Evolutionary conservation across 2,329 filamentous ascomycete genomes (phyloP).

Genomic region (Ascochyta fabae): DNA sequence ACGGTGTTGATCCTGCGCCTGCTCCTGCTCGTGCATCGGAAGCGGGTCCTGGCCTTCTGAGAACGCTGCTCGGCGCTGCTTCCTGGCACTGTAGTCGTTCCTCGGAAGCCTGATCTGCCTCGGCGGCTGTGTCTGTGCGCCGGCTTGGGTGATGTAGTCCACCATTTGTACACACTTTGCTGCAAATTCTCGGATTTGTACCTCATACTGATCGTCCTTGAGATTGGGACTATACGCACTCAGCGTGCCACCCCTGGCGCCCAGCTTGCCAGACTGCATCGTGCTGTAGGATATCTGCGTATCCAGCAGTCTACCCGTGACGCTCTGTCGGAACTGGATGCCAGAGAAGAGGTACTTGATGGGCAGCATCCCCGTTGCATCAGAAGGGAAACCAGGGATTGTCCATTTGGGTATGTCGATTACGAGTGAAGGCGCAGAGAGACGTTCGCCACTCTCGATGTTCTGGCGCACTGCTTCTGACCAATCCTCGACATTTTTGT

Average conservation of each 20-base stretch:
- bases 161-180: constrained; percentile 27
- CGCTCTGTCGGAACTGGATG: constrained; percentile 37
- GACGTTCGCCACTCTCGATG: constrained; percentile 35
- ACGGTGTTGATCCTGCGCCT: not conserved
- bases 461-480: constrained; percentile 27
- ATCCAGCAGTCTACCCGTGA: constrained; percentile 22
- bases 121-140: constrained; percentile 21
- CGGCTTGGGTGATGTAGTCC: constrained; percentile 29
- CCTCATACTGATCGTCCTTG: not conserved
- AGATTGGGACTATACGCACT: constrained; percentile 21
- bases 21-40: not conserved
- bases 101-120: constrained; percentile 20
- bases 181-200: constrained; percentile 25
- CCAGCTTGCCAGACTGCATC: constrained; percentile 39
- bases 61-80: constrained; percentile 10
- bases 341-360: constrained; percentile 41
- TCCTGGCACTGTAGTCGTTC: constrained; percentile 23
- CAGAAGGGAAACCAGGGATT: constrained; percentile 22
- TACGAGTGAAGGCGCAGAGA: constrained; percentile 37
- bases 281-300: constrained; percentile 26
- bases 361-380: constrained; percentile 11
- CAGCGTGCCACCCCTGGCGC: constrained; percentile 29
- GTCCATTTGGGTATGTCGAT: constrained; percentile 41
- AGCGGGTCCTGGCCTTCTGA: not conserved
- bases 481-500: constrained; percentile 27